Base-by-base conservation (phyloP, 805 yeast genomes). In the Nakazawaea anatomiae region DNA sequence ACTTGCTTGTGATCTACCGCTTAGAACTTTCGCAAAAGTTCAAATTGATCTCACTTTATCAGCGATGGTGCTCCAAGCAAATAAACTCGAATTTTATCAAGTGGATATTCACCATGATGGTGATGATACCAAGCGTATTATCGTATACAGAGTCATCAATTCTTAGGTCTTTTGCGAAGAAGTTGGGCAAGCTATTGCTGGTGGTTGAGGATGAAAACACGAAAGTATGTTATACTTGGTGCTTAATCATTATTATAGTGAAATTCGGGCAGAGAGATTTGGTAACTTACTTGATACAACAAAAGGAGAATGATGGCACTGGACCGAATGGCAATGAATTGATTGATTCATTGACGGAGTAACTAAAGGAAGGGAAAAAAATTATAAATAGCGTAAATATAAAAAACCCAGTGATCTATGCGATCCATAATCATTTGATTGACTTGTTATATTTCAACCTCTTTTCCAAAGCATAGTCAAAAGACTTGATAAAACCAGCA, bases 391-490 rank as follows among this genome's bases (percentile, higher is more conserved):
- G 25, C 25, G 25, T 18, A 18, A 3, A 18, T 18, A 18, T 18
- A 18, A 18, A 18, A 18, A 18, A 18, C 25, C 25, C 25, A 18
- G 25, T 18, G 3, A 18, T 18, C 25, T 18, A 18, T 18, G 25
- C 25, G 12, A 34, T 34, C 9, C 12, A 34, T 12, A 12, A 34
- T 39, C 44, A n/a, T 41, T 47, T 49, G 27, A 44, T 34, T 5
- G 52, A 44, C 12, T 49, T 47, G 31, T 49, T 47, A 44, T 65
- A 62, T 55, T 76, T 76, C 27, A 59, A 56, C 48, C 74, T 69
- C 67, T 91, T 91, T 45, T 89, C 95, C 65, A 77, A 70, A 4
- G 95, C 91, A 65, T 91, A 91, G 59, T 75, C 79, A 46, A 82
- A 62, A 9, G 91, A 81, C 62, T 86, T 87, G 18, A 71, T 62